These are phyloP conservation scores for Rhodotorula sp. DNA, from an alignment of 1,284 basidiomycete genomes.

Conservation along the genomic window DNA sequence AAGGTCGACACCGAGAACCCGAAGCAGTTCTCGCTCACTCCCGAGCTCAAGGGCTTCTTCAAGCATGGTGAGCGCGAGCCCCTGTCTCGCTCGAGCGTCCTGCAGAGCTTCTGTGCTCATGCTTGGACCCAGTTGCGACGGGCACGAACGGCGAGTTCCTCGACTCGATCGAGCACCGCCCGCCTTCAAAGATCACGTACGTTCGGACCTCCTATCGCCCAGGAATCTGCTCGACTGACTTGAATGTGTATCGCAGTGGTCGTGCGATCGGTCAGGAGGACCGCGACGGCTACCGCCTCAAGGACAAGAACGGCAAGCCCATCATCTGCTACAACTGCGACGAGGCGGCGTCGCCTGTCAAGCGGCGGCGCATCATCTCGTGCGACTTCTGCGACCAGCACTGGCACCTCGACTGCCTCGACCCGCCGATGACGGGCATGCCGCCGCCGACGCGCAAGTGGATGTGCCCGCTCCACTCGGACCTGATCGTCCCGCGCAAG, in stretches of 20 bases:
- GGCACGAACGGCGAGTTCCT: slow-evolving; percentile 57
- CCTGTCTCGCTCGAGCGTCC: not conserved
- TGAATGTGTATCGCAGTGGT: slow-evolving; percentile 48
- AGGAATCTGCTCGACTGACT: slow-evolving; percentile 19
- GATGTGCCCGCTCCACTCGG: slow-evolving; percentile 98
- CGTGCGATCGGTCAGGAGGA: slow-evolving; percentile 61
- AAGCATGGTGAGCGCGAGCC: slow-evolving; percentile 45
- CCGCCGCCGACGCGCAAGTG: slow-evolving; percentile 87
- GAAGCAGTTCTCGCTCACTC: slow-evolving; percentile 49
- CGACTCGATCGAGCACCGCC: slow-evolving; percentile 70
- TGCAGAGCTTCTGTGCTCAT: not conserved
- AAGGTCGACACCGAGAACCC: slow-evolving; percentile 50
- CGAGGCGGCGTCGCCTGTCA: slow-evolving; percentile 34
- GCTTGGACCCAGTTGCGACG: slow-evolving; percentile 46
- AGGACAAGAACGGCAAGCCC: slow-evolving; percentile 76
- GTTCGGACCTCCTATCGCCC: slow-evolving; percentile 27
- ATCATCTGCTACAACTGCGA: slow-evolving; percentile 72
- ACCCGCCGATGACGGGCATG: slow-evolving; percentile 83
- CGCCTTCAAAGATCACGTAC: slow-evolving; percentile 64
- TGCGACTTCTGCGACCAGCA: slow-evolving; percentile 94
- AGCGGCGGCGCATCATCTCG: slow-evolving; percentile 67
- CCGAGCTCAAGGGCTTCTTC: slow-evolving; percentile 50
- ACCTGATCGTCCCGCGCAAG: slow-evolving; percentile 71
- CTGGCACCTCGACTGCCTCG: slow-evolving; percentile 96
- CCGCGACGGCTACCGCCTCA: slow-evolving; percentile 82